Base-by-base conservation (phyloP, 2,329 filamentous ascomycete genomes). In the Cercospora sesami region DNA sequence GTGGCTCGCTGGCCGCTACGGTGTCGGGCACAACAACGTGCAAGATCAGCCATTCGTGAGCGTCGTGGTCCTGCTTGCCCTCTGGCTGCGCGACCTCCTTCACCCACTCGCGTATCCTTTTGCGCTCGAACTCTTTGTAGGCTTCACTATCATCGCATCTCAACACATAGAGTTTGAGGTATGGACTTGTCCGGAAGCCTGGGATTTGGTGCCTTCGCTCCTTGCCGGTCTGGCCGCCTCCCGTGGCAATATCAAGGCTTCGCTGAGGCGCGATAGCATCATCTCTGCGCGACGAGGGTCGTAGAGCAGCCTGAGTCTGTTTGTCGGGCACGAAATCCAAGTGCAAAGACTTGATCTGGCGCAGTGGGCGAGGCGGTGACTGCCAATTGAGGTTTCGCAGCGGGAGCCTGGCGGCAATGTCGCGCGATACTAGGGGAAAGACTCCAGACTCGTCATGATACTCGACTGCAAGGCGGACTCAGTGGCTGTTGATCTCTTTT, bases 371-470 rank as follows among this genome's bases (percentile, higher is more conserved):
- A 30, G 91, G 90, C 69, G 96, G 92, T 14, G 95, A 97, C 79
- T 98, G 96, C 95, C 95, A 99, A 77, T 98, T 93, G 57, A 99
- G 88, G 76, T 98, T 96, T 71, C 90, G 91, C 42, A 99, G 85
- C 36, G 95, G 95, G 0, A 98, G 85, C 64, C 92, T 90, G 51
- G 91, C 85, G 48, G 91, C 85, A 67, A 99, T 84, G 67, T 94
- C 89, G 2, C 92, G 88, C 10, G 91, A 90, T 53, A 98, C 84
- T 63, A 94, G 86, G 68, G 92, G 89, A 81, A 94, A 98, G 71
- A 98, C 87, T 75, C 91, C 90, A 78, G 92, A 91, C 63, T 95
- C 94, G 82, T 99, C 95, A 82, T 91, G 93, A 82, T 97, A 99
- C 84, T 98, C 94, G 83, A 97, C 93, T 96, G 75, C 30, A 55